Evolutionary conservation across 345 rosid species (phyloP), one percentile per base, ranked within the genome.

Genomic region (Streptanthus diversifolius): DNA sequence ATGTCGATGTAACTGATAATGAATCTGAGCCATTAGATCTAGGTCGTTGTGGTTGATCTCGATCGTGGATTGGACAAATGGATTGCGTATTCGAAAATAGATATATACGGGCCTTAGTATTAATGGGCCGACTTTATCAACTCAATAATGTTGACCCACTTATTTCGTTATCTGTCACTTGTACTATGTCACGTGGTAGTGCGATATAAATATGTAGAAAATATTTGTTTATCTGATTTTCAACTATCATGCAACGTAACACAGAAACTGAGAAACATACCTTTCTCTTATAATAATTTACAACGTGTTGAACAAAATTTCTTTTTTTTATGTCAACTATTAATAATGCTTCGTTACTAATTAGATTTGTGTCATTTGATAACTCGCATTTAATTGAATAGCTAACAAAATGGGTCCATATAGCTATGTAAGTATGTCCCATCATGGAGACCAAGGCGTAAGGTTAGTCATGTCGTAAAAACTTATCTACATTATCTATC

Each of bases 381-480:
- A 35, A 35, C 49, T 47, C 22, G 58, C 53, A 74, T 49, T 18
- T 25, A 66, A 48, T 18, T 30, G 52, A 74, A 19, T 44, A 30
- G 45, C 37, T 47, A 55, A 66, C 68, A 56, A 57, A 57, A 74
- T 12, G 73, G 73, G 68, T 58, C 73, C 68, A 41, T 25, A 22
- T 39, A 51, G 15, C 8, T 27, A 66, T 74, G 67, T n/a, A 58
- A 27, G 37, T 59, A 56, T 56, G 72, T 39, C 48, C 63, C 47
- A 17, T 48, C 78, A 12, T 53, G 70, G 64, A 63, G 70, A 76
- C 59, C 64, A 44, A 69, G 47, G 58, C 75, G 21, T 54, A 63
- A 63, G 39, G 30, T 68, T 51, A 40, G 54, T 11, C 39, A 74
- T 48, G 13, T 49, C 58, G 70, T 69, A 35, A 3, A 54, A 43